Evolutionary conservation across 257 asterid species (phyloP).

Genomic region (Solanum chmielewskii): DNA sequence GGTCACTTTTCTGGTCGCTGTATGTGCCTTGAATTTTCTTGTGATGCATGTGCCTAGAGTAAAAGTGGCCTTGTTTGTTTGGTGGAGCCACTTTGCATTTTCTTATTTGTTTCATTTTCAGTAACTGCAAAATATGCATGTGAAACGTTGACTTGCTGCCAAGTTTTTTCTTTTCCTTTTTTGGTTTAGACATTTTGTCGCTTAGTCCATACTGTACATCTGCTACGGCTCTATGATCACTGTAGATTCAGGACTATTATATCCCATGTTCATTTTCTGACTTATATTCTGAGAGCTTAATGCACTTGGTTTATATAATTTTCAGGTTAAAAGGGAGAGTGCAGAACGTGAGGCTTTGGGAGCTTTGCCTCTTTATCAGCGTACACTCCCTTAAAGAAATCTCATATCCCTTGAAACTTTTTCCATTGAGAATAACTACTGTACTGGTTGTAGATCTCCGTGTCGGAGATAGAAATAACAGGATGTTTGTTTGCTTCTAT

Average conservation of each 20-base stretch:
- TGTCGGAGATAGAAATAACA: not conserved
- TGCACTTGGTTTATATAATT: not conserved
- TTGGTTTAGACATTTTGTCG: not conserved
- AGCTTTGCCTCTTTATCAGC: conserved; percentile 91
- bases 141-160: not conserved
- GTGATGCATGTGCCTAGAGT: not conserved
- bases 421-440: not conserved
- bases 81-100: not conserved
- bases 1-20: not conserved
- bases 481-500: not conserved
- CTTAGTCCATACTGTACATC: not conserved
- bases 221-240: not conserved
- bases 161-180: not conserved
- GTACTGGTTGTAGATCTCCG: not conserved
- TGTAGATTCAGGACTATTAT: not conserved
- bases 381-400: conserved; percentile 57
- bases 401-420: not conserved
- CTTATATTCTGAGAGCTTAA: not conserved
- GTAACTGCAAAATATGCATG: not conserved
- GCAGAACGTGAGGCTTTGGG: conserved; percentile 96
- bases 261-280: not conserved
- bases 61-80: not conserved
- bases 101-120: not conserved
- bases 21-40: not conserved
- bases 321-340: conserved; percentile 76